Conservation (phyloP, 768 basidiomycete species). For the Dentipellis fragilis region DNA sequence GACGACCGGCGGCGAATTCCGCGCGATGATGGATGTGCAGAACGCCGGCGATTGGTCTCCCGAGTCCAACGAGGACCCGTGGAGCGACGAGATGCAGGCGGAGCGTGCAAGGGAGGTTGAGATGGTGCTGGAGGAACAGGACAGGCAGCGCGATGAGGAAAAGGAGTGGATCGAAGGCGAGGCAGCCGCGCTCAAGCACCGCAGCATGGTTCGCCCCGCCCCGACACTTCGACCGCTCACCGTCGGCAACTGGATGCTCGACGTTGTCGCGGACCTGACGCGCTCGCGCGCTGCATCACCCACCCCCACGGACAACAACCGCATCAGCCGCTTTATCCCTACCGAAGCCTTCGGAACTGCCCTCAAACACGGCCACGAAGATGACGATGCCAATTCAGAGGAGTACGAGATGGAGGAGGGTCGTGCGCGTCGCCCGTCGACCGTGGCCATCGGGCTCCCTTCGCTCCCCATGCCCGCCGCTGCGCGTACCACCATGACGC, state of each 20-base stretch:
- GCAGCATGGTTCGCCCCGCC: conserved; percentile 29
- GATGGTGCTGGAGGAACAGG: conserved; percentile 35
- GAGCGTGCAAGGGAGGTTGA: conserved; percentile 33
- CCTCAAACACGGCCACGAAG: conserved; percentile 1
- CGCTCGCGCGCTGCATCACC: conserved; percentile 19
- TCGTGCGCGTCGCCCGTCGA: conserved; percentile 25
- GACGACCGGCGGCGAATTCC: conserved; percentile 52
- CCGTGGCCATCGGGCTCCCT: conserved; percentile 28
- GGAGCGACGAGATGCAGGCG: conserved; percentile 17
- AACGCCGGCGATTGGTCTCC: conserved; percentile 41
- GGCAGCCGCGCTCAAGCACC: conserved; percentile 24
- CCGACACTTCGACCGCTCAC: conserved; percentile 41
- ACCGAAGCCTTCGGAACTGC: conserved; percentile 17
- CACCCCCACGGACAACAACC: conserved; percentile 17
- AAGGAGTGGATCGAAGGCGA: conserved; percentile 12
- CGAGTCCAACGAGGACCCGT: conserved; percentile 24
- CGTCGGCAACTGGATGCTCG: conserved; percentile 79
- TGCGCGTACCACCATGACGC: conserved; percentile 24
- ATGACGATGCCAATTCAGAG: conserved; percentile 2
- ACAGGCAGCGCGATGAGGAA: conserved; percentile 22
- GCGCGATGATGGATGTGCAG: conserved; percentile 53
- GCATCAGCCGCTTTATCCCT: conserved; percentile 28
- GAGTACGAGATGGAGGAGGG: neutral
- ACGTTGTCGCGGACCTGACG: conserved; percentile 62
- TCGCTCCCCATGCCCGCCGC: conserved; percentile 21